Evolutionary conservation across 2,329 filamentous ascomycete genomes (phyloP).

Genomic region (Penicillium hesseltinei): DNA sequence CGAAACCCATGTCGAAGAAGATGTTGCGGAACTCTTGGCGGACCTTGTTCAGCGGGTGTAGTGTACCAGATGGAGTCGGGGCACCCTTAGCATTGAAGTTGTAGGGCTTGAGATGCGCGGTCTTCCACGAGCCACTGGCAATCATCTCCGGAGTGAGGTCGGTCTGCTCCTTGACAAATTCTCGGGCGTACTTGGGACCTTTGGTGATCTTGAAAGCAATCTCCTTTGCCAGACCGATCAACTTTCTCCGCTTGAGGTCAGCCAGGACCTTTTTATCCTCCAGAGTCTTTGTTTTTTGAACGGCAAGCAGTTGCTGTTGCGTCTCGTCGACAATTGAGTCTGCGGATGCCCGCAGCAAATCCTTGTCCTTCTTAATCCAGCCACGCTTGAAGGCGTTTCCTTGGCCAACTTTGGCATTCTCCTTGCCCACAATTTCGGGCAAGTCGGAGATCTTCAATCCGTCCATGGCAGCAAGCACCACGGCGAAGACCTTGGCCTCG

Average conservation of each 20-base stretch:
- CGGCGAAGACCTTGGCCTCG: slow-evolving; percentile 78
- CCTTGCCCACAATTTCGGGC: slow-evolving; percentile 48
- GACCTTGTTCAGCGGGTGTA: slow-evolving; percentile 79
- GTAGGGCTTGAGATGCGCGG: slow-evolving; percentile 80
- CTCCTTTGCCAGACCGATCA: slow-evolving; percentile 78
- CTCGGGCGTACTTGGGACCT: slow-evolving; percentile 81
- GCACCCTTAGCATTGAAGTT: slow-evolving; percentile 71
- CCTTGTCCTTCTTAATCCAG: slow-evolving; percentile 65
- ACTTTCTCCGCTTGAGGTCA: slow-evolving; percentile 89
- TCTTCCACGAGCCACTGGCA: slow-evolving; percentile 82
- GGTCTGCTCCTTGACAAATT: slow-evolving; percentile 90
- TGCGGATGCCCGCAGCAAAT: slow-evolving; percentile 55
- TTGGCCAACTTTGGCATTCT: slow-evolving; percentile 67
- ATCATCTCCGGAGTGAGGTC: slow-evolving; percentile 95
- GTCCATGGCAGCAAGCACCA: slow-evolving; percentile 68
- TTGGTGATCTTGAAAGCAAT: slow-evolving; percentile 82
- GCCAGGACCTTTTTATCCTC: slow-evolving; percentile 71
- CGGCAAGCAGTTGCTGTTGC: slow-evolving; percentile 69
- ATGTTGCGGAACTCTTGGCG: slow-evolving; percentile 94
- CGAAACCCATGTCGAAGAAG: slow-evolving; percentile 99
- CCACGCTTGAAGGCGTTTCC: slow-evolving; percentile 84
- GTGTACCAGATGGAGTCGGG: slow-evolving; percentile 47
- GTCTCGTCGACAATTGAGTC: slow-evolving; percentile 79
- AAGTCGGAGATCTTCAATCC: slow-evolving; percentile 78
- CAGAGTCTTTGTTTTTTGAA: slow-evolving; percentile 67